Evolutionary conservation across 2,329 filamentous ascomycete species (phyloP).

Genomic region (Teratosphaeria epicoccoides): DNA sequence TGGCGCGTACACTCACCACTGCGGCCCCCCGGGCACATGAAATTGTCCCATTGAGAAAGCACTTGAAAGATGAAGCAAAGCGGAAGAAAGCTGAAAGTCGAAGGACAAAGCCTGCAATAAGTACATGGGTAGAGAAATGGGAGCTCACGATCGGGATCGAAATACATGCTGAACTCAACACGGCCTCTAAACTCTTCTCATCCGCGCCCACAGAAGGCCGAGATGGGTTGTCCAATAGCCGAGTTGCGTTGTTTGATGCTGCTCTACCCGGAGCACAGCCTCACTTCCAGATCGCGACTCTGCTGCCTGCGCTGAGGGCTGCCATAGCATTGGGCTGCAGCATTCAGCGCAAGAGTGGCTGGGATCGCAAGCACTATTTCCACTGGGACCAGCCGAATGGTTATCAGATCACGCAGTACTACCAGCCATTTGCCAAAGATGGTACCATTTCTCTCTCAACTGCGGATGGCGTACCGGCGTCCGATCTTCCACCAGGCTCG

Average conservation of each 20-base stretch:
- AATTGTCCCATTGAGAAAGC: conserved; percentile 28
- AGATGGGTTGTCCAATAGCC: conserved; percentile 48
- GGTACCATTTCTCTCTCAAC: conserved; percentile 60
- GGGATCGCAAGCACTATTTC: conserved; percentile 97
- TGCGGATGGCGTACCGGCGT: conserved; percentile 69
- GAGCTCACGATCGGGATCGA: conserved; percentile 93
- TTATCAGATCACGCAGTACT: conserved; percentile 97
- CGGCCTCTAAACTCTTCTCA: conserved; percentile 81
- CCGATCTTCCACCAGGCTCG: conserved; percentile 50
- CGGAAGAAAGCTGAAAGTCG: conserved; percentile 18
- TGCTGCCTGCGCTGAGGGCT: conserved; percentile 83
- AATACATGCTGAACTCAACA: conserved; percentile 93
- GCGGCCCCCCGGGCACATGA: conserved; percentile 12
- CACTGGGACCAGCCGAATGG: conserved; percentile 96
- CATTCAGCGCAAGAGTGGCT: conserved; percentile 66
- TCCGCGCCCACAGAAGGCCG: conserved; percentile 15
- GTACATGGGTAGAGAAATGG: conserved; percentile 50
- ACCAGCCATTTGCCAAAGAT: conserved; percentile 56
- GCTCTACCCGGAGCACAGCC: conserved; percentile 86
- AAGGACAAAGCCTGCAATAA: conserved; percentile 3
- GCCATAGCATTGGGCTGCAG: conserved; percentile 74
- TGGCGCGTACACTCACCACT: conserved; percentile 15
- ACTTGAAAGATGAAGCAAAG: conserved; percentile 33
- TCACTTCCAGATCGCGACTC: conserved; percentile 65
- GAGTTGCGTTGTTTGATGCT: conserved; percentile 79